Percentiles rank a stretch among this genome's conserved stretches.
These are phyloP conservation scores for Phycomyces blakesleeanus DNA, from an alignment of 192 early-diverging fungal genomes.

Conservation along the genomic window DNA sequence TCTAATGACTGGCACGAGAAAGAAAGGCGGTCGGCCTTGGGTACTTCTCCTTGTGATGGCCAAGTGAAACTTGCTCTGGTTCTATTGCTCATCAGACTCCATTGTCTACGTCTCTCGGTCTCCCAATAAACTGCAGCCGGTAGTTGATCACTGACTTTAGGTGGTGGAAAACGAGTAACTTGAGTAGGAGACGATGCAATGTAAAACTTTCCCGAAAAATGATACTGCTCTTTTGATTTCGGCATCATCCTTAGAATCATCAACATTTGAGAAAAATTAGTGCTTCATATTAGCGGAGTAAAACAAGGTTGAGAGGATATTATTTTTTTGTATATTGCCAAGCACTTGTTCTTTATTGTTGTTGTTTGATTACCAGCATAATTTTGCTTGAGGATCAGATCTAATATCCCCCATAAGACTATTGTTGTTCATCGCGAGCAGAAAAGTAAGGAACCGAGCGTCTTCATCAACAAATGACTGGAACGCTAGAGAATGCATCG, in stretches of 20 bases:
- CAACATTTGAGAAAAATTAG: too few relatives aligned
- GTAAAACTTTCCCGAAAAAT: constrained; percentile 64
- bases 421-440: constrained; percentile 64
- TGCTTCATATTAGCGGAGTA: too few relatives aligned
- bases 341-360: too few relatives aligned
- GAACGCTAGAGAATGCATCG: constrained; percentile 58
- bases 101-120: constrained; percentile 49
- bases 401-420: constrained; percentile 70
- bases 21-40: constrained; percentile 41
- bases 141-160: constrained; percentile 39
- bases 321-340: too few relatives aligned
- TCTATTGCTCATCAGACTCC: constrained; percentile 50
- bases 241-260: constrained; percentile 70
- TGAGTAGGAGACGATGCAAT: constrained; percentile 64
- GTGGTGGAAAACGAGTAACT: constrained; percentile 62
- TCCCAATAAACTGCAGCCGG: constrained; percentile 68
- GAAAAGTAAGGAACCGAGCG: constrained; percentile 56
- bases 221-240: constrained; percentile 63
- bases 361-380: constrained; percentile 71
- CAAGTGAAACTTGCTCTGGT: constrained; percentile 68
- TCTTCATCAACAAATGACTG: constrained; percentile 65
- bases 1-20: constrained; percentile 60
- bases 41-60: constrained; percentile 58
- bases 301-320: too few relatives aligned
- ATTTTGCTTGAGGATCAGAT: constrained; percentile 54